A percentile compares a stretch with the other conserved stretches of the same genome.
Conservation (phyloP, 345 rosid species). For the Brassica cretica region DNA sequence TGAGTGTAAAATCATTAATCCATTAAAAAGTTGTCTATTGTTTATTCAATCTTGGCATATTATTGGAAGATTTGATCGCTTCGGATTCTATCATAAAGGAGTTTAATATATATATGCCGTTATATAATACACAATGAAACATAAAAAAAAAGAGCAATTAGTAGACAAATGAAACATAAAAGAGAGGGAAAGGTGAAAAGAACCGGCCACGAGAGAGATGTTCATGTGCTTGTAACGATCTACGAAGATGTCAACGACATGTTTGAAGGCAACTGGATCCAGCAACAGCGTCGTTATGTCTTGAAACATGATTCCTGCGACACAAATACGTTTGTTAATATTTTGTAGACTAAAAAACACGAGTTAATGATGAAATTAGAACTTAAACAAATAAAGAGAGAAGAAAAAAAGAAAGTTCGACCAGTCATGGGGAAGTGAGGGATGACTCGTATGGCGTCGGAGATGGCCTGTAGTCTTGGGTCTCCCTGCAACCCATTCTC, state of each 20-base stretch:
- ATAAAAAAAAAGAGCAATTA: neutral
- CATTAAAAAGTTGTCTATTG: conserved; percentile 20
- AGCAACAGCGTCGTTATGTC: conserved; percentile 87
- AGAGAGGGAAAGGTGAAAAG: conserved; percentile 1
- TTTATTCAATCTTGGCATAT: conserved; percentile 30
- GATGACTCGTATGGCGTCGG: conserved; percentile 43
- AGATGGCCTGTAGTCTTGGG: conserved; percentile 40
- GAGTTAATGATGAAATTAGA: neutral
- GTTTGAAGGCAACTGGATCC: conserved; percentile 83
- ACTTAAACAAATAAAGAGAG: neutral
- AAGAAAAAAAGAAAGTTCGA: neutral
- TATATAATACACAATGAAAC: neutral
- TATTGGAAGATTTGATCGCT: conserved; percentile 21
- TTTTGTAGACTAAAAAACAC: neutral
- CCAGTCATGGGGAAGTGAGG: conserved; percentile 45
- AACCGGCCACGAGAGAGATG: conserved; percentile 94
- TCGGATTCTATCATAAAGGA: conserved; percentile 23
- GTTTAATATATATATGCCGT: neutral
- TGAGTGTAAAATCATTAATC: conserved; percentile 26
- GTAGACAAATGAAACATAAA: neutral
- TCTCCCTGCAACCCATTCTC: conserved; percentile 44
- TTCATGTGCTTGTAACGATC: conserved; percentile 89
- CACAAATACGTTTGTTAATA: neutral
- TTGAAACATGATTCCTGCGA: conserved; percentile 91
- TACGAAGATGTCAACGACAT: conserved; percentile 87